Conservation (phyloP, 768 basidiomycete genomes). For the Amanita subjunquillea region DNA sequence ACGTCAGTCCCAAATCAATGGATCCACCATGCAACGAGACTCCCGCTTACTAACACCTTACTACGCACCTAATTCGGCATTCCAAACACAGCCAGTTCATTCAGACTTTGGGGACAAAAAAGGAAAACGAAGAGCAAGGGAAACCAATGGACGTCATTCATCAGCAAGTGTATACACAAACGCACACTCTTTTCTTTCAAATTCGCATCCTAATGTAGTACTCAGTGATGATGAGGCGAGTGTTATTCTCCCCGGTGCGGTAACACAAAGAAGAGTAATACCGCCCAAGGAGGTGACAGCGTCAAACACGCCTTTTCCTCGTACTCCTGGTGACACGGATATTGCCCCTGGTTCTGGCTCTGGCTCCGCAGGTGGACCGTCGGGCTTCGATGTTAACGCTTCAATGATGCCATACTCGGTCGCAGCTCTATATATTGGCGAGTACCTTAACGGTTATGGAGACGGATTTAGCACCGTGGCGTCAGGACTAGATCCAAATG, state of each 20-base stretch:
- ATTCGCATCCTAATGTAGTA: neutral
- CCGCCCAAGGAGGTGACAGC: slow-evolving; percentile 2
- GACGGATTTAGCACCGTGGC: slow-evolving; percentile 13
- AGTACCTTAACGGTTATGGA: slow-evolving; percentile 16
- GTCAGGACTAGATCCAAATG: neutral
- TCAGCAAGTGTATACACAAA: slow-evolving; percentile 1
- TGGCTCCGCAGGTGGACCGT: neutral
- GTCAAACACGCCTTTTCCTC: slow-evolving; percentile 2
- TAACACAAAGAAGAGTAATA: neutral
- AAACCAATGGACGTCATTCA: slow-evolving; percentile 1
- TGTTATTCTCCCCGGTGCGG: slow-evolving; percentile 4
- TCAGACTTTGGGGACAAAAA: neutral
- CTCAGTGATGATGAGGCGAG: slow-evolving; percentile 2
- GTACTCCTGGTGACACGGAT: neutral
- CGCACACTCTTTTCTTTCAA: neutral
- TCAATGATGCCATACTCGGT: slow-evolving; percentile 15
- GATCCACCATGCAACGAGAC: neutral
- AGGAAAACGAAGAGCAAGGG: slow-evolving; percentile 2
- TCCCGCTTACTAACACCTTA: neutral
- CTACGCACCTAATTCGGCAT: neutral
- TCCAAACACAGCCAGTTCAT: neutral
- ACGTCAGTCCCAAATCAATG: slow-evolving; percentile 1
- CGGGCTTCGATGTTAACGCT: neutral
- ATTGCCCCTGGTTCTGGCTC: neutral
- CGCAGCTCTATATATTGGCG: slow-evolving; percentile 13